Conservation (phyloP, 83 land plant species). For the Diphasiastrum complanatum region DNA sequence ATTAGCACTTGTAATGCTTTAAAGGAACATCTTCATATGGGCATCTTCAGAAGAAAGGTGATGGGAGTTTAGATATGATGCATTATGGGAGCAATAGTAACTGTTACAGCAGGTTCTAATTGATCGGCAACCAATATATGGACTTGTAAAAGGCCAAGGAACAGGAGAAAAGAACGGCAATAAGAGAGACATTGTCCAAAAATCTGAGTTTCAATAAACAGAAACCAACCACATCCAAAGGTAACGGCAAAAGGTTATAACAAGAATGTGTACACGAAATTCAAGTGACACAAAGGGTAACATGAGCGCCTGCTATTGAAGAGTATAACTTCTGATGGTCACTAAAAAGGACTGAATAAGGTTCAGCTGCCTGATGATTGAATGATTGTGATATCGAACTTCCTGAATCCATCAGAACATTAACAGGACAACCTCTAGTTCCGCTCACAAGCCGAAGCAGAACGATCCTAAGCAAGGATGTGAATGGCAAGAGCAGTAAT, state of each 20-base stretch:
- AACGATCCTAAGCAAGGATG: too few relatives aligned
- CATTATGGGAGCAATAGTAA: neutral
- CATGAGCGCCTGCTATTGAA: neutral
- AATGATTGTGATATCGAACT: too few relatives aligned
- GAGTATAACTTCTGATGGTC: neutral
- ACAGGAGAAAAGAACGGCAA: neutral
- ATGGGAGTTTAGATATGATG: neutral
- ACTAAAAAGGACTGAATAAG: too few relatives aligned
- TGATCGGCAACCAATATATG: too few relatives aligned
- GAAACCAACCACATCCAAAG: constrained; percentile 11
- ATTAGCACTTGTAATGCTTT: neutral
- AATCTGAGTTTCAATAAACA: neutral
- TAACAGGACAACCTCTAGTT: too few relatives aligned
- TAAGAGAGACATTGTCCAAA: neutral
- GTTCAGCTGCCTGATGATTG: too few relatives aligned
- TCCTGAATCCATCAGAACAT: too few relatives aligned
- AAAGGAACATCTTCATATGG: neutral
- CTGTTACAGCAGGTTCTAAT: neutral
- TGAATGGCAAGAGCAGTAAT: too few relatives aligned
- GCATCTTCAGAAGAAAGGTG: neutral
- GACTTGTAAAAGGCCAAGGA: too few relatives aligned
- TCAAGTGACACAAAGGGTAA: neutral
- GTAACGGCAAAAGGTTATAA: neutral
- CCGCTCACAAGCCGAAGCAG: too few relatives aligned
- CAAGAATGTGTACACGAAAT: neutral